Base-by-base conservation (phyloP, 2,329 filamentous ascomycete species). In the Hypomyces rosellus region DNA sequence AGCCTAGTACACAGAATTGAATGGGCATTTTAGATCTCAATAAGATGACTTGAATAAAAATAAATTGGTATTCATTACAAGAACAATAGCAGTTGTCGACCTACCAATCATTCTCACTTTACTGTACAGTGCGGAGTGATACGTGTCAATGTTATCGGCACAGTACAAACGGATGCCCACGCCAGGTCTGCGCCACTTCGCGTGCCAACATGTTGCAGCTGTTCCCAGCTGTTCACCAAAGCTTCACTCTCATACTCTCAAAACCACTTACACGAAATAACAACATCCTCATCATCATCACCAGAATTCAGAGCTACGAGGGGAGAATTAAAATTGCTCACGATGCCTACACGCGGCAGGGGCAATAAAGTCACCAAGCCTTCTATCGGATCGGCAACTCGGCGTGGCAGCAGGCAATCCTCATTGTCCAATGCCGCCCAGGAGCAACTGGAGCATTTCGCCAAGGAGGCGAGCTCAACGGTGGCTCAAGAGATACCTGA, bases 361-460 rank as follows among this genome's bases (percentile, higher is more conserved):
- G 66, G 66, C 34, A 69, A 61, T 63, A 75, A 73, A 61, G 71
- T 75, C 59, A 69, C 67, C 47, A 77, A 76, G 61, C 61, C 67
- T 39, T 55, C 56, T 43, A 52, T 59, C 22, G 50, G 49, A 4
- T 34, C 49, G 45, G 61, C 34, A 16, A 25, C 45, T 45, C 53
- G 53, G 4, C 53, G 52, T 40, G 49, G n/a, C 44, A 50, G 48
- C 51, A 65, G 63, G 34, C 61, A 60, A 51, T 52, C 59, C 11
- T 53, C 62, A n/a, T 56, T 69, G 49, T 48, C 55, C 2, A 53
- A 46, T 30, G 43, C 46, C 7, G 55, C 57, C 15, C 63, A 65
- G 11, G 61, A 67, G 42, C 65, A 69, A 46, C 60, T 66, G 16
- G 64, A 70, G 46, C 58, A 61, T 33, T 58, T 60, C 36, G 57